A percentile compares a stretch with the other conserved stretches of the same genome.
Evolutionary conservation across 192 early-diverging fungal genomes (phyloP).

Genomic region (Coemansia guatemalensis): DNA sequence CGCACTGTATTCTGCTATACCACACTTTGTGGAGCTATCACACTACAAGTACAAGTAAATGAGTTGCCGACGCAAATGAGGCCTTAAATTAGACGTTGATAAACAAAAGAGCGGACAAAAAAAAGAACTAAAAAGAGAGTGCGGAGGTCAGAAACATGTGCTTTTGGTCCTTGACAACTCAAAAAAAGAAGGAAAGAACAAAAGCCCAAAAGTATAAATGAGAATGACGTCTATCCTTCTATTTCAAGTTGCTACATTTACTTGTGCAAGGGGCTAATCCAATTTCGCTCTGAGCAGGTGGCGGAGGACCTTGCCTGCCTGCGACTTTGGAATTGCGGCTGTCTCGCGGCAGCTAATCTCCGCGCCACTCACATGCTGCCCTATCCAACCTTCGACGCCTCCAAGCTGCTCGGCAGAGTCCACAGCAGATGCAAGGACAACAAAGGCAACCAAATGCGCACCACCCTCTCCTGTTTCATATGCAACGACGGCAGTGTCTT

Average conservation of each 20-base stretch:
- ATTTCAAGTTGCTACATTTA: background rate
- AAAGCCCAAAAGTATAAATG: too few relatives aligned
- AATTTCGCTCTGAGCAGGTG: conserved; percentile 2
- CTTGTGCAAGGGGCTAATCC: background rate
- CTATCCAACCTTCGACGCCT: conserved; percentile 16
- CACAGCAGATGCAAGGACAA: conserved; percentile 12
- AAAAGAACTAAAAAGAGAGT: too few relatives aligned
- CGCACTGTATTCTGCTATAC: too few relatives aligned
- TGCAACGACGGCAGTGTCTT: conserved; percentile 66
- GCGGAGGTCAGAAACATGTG: too few relatives aligned
- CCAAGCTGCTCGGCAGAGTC: background rate
- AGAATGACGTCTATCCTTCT: background rate
- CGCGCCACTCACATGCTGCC: background rate
- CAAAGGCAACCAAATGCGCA: conserved; percentile 12
- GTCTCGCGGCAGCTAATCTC: conserved; percentile 19
- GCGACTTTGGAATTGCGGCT: conserved; percentile 21
- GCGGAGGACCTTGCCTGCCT: conserved; percentile 33
- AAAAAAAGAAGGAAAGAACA: background rate
- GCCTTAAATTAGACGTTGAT: too few relatives aligned
- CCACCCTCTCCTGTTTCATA: conserved; percentile 7
- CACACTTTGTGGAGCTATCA: too few relatives aligned
- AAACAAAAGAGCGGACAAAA: too few relatives aligned
- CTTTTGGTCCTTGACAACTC: too few relatives aligned
- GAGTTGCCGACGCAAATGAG: too few relatives aligned
- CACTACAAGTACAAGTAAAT: too few relatives aligned